Evolutionary conservation across 2,329 filamentous ascomycete species (phyloP), one percentile per base, ranked within the genome.

Genomic region (Ceratocystis lukuohia): DNA sequence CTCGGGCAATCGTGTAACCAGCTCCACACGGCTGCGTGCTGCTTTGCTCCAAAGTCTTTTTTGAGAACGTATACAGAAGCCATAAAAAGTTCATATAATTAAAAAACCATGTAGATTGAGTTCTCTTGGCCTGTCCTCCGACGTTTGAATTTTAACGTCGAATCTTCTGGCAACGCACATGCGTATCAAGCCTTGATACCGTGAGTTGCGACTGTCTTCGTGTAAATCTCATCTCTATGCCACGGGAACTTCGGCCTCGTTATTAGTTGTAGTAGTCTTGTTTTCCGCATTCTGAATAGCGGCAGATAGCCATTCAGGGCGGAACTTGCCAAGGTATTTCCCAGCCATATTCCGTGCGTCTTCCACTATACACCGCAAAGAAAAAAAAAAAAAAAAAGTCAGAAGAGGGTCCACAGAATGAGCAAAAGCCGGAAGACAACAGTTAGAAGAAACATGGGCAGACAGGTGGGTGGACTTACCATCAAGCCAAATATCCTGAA

Each of bases 401-500:
- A 65, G 64, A 53, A 50, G 53, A 25, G 30, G 20, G 66, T 46
- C 1, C 67, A 62, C 33, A 59, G 65, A 17, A 17, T 22, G 20
- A n/a, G 46, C 7, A 50, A 50, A 50, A 22, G n/a, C n/a, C n/a
- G 6, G 37, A 4, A 41, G 37, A 12, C 37, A 12, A 41, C 37
- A 41, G 37, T 15, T 4, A 12, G 3, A 12, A 41, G 10, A 41
- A 41, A 41, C 37, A 41, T 5, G 10, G 1, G 37, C 3, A 15
- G 37, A 41, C 37, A 4, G 10, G 3, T 12, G 10, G 37, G 37
- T 57, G 30, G 48, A 78, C 84, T 77, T 76, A 86, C 84, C 87
- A 68, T 86, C 84, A 17, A 79, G 76, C 84, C 85, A 88, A 68
- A 88, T 84, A 68, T 84, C 84, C 71, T 87, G 82, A 65, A 88